phyloP scores from a whole-genome alignment of 345 rosid genomes.

The Camelina sativa region DNA sequence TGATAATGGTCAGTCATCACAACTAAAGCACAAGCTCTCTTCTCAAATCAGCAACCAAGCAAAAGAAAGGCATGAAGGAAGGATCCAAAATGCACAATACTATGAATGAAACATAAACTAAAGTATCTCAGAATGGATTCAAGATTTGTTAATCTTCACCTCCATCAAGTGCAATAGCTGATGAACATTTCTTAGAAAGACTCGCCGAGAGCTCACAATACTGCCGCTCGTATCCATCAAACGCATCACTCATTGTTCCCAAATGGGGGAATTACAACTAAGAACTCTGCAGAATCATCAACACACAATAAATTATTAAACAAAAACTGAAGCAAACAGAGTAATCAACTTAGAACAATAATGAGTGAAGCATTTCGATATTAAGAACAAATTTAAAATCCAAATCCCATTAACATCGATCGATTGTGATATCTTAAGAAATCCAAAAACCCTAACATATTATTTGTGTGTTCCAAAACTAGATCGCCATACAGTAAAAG shows the following conservation, averaged over 20 bases:
- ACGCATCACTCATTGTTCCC: conserved; percentile 64
- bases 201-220: conserved; percentile 70
- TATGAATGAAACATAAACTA: not conserved
- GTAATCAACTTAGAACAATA: not conserved
- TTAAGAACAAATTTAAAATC: not conserved
- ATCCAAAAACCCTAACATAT: too few relatives aligned
- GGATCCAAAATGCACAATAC: not conserved
- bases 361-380: too few relatives aligned
- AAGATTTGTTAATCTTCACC: conserved; percentile 42
- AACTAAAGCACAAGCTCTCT: not conserved
- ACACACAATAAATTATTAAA: conserved; percentile 12
- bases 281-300: conserved; percentile 26
- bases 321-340: not conserved
- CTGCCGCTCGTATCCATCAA: conserved; percentile 63
- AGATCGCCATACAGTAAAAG: too few relatives aligned
- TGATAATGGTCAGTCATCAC: not conserved
- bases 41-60: not conserved
- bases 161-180: conserved; percentile 56
- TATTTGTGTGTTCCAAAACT: too few relatives aligned
- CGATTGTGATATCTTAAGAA: too few relatives aligned
- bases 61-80: not conserved
- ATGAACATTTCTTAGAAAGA: conserved; percentile 61
- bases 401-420: not conserved
- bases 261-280: not conserved
- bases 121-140: not conserved